Evolutionary conservation across 345 rosid genomes (phyloP), one percentile per base, ranked within the genome.

Genomic region (Anacardium occidentale): DNA sequence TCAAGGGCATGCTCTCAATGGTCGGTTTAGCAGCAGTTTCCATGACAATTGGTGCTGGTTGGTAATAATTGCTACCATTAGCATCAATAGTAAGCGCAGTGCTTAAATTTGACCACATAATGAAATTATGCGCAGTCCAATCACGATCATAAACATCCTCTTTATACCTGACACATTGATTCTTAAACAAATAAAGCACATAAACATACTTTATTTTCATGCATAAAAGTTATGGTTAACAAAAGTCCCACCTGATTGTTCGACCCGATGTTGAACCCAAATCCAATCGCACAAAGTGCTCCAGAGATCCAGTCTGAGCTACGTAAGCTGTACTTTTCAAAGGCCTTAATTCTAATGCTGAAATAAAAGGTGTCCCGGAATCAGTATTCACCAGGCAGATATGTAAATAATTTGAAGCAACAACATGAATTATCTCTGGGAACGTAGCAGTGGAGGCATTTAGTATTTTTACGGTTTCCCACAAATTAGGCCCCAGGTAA

Each of bases 331-430:
- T 64, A 53, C 12, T 78, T 4, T 40, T 75, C 71, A 84, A n/a
- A 55, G 59, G 77, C 84, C 92, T 79, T 1, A 84, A 54, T 21
- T 90, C 91, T 25, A 88, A 65, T 0, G 70, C 74, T 44, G 92
- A 85, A 62, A 88, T 67, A 63, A 88, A 88, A 2, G 91, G 90
- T 6, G 78, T 65, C 15, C 87, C 88, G 5, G 3, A 59, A 0
- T 64, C 75, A 12, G 67, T 85, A 32, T 85, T 82, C 12, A 85
- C 86, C 10, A 87, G 72, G 75, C 96, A 88, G 10, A 88, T 72
- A 24, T 81, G 60, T 18, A 85, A 22, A 58, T 71, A 60, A 10
- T 83, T 78, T 26, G 77, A 76, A 3, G 55, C 18, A 2, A 79
- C 81, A 7, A 73, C 68, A 75, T 85, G 73, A 17, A 91, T 72